Evolutionary conservation across 2,329 filamentous ascomycete genomes (phyloP).

Genomic region (Botrytis hyacinthi): DNA sequence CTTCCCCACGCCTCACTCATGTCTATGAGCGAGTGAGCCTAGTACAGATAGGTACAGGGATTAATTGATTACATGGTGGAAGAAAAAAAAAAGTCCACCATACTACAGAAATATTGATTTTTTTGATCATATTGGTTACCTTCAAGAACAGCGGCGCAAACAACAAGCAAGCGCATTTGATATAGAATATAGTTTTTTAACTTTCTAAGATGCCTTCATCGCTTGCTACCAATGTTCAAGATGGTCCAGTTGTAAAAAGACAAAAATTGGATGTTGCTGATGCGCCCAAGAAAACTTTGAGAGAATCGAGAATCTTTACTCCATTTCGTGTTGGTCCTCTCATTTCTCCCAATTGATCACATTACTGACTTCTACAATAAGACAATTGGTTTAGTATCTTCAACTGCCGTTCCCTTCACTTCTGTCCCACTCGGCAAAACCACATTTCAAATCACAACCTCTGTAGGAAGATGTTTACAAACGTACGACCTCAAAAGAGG

Average conservation of each 20-base stretch:
- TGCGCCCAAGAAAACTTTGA: conserved; percentile 42
- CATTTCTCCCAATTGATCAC: not conserved
- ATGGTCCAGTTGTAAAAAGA: conserved; percentile 69
- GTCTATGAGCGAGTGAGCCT: not conserved
- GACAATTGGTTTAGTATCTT: conserved; percentile 92
- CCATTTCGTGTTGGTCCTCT: conserved; percentile 73
- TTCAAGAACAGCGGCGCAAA: conserved; percentile 6
- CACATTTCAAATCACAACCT: conserved; percentile 96
- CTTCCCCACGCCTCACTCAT: not conserved
- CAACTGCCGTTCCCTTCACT: conserved; percentile 86
- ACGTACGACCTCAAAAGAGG: conserved; percentile 93
- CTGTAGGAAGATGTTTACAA: conserved; percentile 83
- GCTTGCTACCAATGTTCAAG: conserved; percentile 44
- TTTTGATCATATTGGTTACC: not conserved
- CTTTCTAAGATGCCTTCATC: conserved; percentile 47
- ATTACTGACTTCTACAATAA: conserved; percentile 42
- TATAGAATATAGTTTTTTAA: not conserved
- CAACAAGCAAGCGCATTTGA: conserved; percentile 4
- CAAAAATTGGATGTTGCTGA: conserved; percentile 59
- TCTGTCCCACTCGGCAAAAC: conserved; percentile 86
- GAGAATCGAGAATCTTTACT: conserved; percentile 80
- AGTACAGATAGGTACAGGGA: not conserved
- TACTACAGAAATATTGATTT: not conserved
- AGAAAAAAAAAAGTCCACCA: not conserved
- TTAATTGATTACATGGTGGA: not conserved